Percentiles rank a stretch among this genome's conserved stretches.
Evolutionary conservation across 2,329 filamentous ascomycete genomes (phyloP).

Genomic region (Fusarium brevicatenulatum): DNA sequence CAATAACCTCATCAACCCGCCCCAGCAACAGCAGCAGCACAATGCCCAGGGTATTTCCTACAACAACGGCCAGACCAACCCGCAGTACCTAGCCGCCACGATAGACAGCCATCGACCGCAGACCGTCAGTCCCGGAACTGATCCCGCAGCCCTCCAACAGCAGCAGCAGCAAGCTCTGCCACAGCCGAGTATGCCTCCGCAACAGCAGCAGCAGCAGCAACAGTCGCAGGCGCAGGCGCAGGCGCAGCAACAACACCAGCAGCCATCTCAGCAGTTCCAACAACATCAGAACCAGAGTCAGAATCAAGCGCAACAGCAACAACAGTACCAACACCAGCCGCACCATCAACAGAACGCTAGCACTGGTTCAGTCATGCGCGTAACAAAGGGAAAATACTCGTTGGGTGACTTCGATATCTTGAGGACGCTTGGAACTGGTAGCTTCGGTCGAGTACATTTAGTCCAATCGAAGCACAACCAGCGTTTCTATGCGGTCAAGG

Average conservation of each 20-base stretch:
- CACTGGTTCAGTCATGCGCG: constrained; percentile 60
- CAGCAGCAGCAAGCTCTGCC: constrained; percentile 51
- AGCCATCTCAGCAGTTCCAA: constrained; percentile 21
- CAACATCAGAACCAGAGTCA: constrained; percentile 27
- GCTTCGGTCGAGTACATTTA: constrained; percentile 94
- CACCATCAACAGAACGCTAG: constrained; percentile 49
- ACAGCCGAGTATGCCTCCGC: constrained; percentile 46
- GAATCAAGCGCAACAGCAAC: constrained; percentile 36
- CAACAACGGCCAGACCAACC: constrained; percentile 38
- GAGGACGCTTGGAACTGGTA: constrained; percentile 93
- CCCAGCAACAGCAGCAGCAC: constrained; percentile 52
- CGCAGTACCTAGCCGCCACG: constrained; percentile 44
- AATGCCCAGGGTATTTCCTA: constrained; percentile 54
- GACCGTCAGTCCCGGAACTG: constrained; percentile 52
- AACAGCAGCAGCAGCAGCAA: constrained; percentile 46
- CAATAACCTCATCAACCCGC: constrained; percentile 80
- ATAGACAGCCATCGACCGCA: constrained; percentile 43
- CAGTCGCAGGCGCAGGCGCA: constrained; percentile 36
- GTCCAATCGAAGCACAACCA: constrained; percentile 99
- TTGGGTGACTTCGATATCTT: constrained; percentile 89
- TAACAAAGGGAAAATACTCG: constrained; percentile 97
- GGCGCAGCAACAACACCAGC: constrained; percentile 44
- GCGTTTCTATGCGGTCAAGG: constrained; percentile 97
- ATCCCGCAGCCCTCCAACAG: constrained; percentile 49
- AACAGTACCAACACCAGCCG: constrained; percentile 44